Conservation (phyloP, 495 filamentous ascomycete genomes). For the Aspergillus incahuasiensis region DNA sequence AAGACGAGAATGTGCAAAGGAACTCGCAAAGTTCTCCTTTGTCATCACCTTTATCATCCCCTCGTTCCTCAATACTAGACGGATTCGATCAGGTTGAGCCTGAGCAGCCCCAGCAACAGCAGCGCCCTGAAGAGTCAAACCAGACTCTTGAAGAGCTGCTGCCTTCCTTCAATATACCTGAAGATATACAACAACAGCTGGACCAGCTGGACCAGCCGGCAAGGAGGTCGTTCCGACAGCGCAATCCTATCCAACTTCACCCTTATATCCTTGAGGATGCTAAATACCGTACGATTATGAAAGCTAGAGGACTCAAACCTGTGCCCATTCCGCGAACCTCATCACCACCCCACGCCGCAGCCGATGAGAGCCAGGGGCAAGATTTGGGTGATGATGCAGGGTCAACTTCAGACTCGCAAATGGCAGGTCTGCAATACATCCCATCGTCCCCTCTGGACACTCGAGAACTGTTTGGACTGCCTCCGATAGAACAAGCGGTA, state of each 20-base stretch:
- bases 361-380: constrained; percentile 51
- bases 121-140: background rate
- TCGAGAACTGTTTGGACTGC: background rate
- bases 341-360: constrained; percentile 9
- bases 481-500: background rate
- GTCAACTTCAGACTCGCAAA: constrained; percentile 33
- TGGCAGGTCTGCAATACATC: constrained; percentile 12
- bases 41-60: constrained; percentile 38
- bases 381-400: constrained; percentile 24
- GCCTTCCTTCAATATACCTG: constrained; percentile 25
- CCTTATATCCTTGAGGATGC: constrained; percentile 66
- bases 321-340: constrained; percentile 43
- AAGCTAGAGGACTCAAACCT: constrained; percentile 58
- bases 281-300: constrained; percentile 58
- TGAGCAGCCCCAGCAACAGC: background rate
- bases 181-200: constrained; percentile 30
- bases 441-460: constrained; percentile 21
- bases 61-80: constrained; percentile 13
- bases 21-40: constrained; percentile 35
- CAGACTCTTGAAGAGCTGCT: constrained; percentile 17
- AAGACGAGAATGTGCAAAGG: constrained; percentile 16
- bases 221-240: constrained; percentile 52
- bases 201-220: constrained; percentile 29
- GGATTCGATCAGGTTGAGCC: too few relatives aligned
- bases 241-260: constrained; percentile 72